Evolutionary conservation across 2,329 filamentous ascomycete genomes (phyloP).

Genomic region (Meredithiella fracta): DNA sequence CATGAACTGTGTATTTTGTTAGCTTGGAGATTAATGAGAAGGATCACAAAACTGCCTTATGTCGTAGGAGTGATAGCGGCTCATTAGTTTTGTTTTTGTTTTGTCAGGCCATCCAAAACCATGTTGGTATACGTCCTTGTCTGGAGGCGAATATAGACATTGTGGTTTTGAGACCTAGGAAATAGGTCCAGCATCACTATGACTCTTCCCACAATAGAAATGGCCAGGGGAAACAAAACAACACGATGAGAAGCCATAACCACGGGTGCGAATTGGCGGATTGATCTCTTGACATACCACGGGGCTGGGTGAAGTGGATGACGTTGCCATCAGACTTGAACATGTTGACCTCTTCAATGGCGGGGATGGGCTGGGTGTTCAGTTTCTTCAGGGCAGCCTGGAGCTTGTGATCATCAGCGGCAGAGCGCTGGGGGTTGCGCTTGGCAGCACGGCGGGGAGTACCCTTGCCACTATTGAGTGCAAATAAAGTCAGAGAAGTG

Average conservation of each 20-base stretch:
- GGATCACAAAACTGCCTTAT: not conserved
- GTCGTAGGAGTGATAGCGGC: too few relatives aligned
- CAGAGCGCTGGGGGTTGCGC: slow-evolving; percentile 85
- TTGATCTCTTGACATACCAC: slow-evolving; percentile 48
- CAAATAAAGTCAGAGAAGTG: slow-evolving; percentile 8
- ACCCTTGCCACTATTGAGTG: slow-evolving; percentile 62
- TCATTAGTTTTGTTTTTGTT: too few relatives aligned
- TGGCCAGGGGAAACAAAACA: not conserved
- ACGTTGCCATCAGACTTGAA: slow-evolving; percentile 99
- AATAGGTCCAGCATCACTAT: not conserved
- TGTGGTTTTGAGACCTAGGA: slow-evolving; percentile 3
- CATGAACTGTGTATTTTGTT: slow-evolving; percentile 53
- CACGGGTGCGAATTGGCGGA: not conserved
- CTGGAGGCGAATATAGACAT: not conserved
- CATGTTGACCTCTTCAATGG: slow-evolving; percentile 99
- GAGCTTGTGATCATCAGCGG: slow-evolving; percentile 99
- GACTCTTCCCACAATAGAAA: not conserved
- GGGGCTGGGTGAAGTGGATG: slow-evolving; percentile 95
- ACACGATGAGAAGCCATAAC: not conserved
- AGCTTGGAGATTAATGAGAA: not conserved
- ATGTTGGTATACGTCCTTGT: too few relatives aligned
- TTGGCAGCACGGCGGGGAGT: slow-evolving; percentile 96
- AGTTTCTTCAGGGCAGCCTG: slow-evolving; percentile 96
- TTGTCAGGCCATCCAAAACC: too few relatives aligned
- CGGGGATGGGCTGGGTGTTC: slow-evolving; percentile 98